Evolutionary conservation across 2,329 filamentous ascomycete species (phyloP).

Genomic region (Penicillium palitans): DNA sequence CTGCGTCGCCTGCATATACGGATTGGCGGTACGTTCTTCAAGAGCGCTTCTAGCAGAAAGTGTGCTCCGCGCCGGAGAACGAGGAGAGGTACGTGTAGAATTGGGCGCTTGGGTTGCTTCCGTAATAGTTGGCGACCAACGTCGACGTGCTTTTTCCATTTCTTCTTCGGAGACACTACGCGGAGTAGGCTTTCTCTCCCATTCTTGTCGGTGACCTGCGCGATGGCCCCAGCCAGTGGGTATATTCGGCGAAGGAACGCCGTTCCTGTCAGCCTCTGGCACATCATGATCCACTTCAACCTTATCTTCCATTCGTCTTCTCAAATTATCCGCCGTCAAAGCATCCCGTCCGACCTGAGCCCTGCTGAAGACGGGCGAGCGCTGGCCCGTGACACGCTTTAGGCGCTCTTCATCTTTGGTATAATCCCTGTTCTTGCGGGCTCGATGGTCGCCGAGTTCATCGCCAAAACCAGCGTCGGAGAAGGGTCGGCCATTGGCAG

Average conservation of each 20-base stretch:
- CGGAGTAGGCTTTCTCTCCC: conserved; percentile 36
- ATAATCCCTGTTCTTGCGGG: conserved; percentile 38
- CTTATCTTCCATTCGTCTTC: conserved; percentile 36
- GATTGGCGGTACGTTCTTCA: conserved; percentile 26
- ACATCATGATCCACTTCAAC: conserved; percentile 11
- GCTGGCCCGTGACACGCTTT: conserved; percentile 39
- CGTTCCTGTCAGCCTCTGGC: conserved; percentile 27
- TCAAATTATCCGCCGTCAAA: conserved; percentile 41
- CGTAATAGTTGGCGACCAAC: conserved; percentile 19
- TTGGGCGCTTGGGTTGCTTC: conserved; percentile 32
- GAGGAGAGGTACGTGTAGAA: conserved; percentile 34
- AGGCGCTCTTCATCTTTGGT: conserved; percentile 43
- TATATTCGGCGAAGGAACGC: conserved; percentile 38
- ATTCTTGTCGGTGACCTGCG: conserved; percentile 34
- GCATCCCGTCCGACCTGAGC: conserved; percentile 34
- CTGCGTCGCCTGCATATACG: conserved; percentile 12
- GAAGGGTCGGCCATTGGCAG: conserved; percentile 21
- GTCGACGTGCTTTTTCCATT: conserved; percentile 10
- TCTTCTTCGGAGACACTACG: conserved; percentile 22
- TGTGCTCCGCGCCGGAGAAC: conserved; percentile 30
- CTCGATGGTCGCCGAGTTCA: conserved; percentile 35
- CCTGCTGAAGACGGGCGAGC: conserved; percentile 44
- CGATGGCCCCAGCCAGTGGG: conserved; percentile 41
- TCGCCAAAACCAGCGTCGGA: conserved; percentile 38
- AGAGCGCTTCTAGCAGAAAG: conserved; percentile 24